These are phyloP conservation scores for Blumeria hordei DNA, from an alignment of 2,329 filamentous ascomycete genomes.

Conservation along the genomic window DNA sequence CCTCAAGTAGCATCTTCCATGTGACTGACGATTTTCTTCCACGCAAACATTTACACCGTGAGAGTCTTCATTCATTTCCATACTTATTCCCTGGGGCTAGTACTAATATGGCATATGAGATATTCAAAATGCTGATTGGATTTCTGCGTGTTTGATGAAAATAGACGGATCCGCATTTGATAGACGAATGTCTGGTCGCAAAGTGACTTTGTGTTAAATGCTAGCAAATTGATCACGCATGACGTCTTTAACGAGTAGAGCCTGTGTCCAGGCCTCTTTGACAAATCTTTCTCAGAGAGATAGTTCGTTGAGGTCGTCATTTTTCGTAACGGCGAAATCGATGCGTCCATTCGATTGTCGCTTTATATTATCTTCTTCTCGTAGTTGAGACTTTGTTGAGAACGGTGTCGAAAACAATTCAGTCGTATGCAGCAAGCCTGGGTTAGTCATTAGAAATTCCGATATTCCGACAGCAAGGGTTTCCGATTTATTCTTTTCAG, in stretches of 20 bases:
- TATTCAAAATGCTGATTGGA: background rate
- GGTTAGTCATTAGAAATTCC: too few relatives aligned
- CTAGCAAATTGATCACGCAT: background rate
- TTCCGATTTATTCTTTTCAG: too few relatives aligned
- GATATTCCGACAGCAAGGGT: too few relatives aligned
- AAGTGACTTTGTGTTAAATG: background rate
- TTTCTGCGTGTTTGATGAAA: background rate
- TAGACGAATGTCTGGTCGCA: background rate
- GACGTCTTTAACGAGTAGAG: background rate
- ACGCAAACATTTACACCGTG: too few relatives aligned
- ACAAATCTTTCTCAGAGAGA: too few relatives aligned
- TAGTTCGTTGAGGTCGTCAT: too few relatives aligned
- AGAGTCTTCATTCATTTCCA: background rate
- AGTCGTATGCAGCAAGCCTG: background rate
- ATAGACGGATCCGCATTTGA: background rate
- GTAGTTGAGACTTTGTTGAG: background rate
- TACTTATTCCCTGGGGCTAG: background rate
- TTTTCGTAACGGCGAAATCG: too few relatives aligned
- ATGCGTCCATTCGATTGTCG: too few relatives aligned
- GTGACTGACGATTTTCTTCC: background rate
- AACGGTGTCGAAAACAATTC: background rate
- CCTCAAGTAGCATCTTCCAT: background rate
- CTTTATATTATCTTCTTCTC: too few relatives aligned
- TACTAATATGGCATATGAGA: background rate
- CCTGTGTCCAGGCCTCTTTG: background rate